Base-by-base conservation (phyloP, 1,284 basidiomycete species). In the Clitocybe nebularis region DNA sequence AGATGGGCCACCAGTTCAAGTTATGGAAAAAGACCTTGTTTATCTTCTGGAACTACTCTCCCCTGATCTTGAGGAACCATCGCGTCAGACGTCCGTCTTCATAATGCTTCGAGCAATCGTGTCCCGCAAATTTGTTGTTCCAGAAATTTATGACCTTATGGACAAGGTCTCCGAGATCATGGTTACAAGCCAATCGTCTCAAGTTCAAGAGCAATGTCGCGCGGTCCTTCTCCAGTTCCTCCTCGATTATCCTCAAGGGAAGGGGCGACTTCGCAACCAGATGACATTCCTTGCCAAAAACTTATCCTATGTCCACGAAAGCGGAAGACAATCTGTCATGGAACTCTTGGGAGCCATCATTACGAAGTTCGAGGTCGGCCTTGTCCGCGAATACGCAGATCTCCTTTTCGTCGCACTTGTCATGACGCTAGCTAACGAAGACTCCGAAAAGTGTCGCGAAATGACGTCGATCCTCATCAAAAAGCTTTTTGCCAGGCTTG, bases 71-170 rank as follows among this genome's bases (percentile, higher is more conserved):
- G 94, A 99, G 62, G 96, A 99, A 43, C 84, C 89, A 0, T 72
- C 73, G n/a, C 83, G 91, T 5, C 96, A 99, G 64, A 77, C 76
- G 1, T 77, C 90, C 9, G 84, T 94, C 9, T 99, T 99, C 62
- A 74, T 87, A 0, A 78, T 99, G 52, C 78, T 99, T 11, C 84
- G 93, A n/a, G 89, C 93, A 7, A 91, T 99, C 53, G 84, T 99
- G 13, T 73, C 85, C 3, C 83, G 94, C 22, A 89, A 89, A 56
- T 90, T 99, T 49, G 85, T 98, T 32, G 91, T 96, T 1, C 90
- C 92, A 0, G 96, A 99, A 64, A 86, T 99, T 39, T 99, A 99
- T 71, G 94, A 99, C 61, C 69, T 96, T 29, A 98, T 99, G 94
- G 90, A 93, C 50, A 85, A 85, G 50, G 84, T 99, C n/a, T 84